Evolutionary conservation across 352 stramenopile species (phyloP), one percentile per base, ranked within the genome.

Genomic region (Pythium insidiosum): DNA sequence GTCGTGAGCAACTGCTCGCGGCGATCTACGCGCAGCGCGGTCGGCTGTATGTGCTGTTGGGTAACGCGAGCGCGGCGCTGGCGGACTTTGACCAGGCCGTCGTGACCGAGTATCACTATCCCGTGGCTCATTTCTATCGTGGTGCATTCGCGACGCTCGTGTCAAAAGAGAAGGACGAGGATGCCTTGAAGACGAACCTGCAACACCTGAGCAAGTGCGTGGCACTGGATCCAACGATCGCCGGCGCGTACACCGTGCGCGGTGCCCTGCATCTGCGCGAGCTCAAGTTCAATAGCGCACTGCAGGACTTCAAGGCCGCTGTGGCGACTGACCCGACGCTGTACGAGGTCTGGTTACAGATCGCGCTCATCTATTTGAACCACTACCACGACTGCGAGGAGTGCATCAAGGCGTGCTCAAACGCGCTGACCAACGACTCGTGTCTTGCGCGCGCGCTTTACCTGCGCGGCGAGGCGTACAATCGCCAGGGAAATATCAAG

Each of bases 271-370:
- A 83, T 34, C 43, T 85, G n/a, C 65, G 65, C n/a, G 70, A 83
- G 18, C 62, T 86, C 25, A 66, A 78, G 31, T 90, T 86, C 52
- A 84, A 73, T 40, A 88, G 64, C 18, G 77, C 77, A 21, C 51
- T 90, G 22, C 74, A 90, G 39, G 74, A 90, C 41, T 90, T 88
- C 47, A 88, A 90, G 48, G 77, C 74, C 5, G 74, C 77, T 6
- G 77, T 86, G 4, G 50, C 71, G 13, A 78, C 76, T 0, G 74
- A 90, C 33, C 77, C 77, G 19, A 90, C 77, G 29, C 47, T 90
- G 20, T 80, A 80, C 26, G 72, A 84, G 26, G 67, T 86, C 16
- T 90, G 77, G 77, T 48, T 90, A 30, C 72, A 90, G 55, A 90
- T 90, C 38, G 77, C 73, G 11, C 56, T 90, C 24, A 72, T 90